These are phyloP conservation scores for Suhomyces ambrosiae DNA, from an alignment of 1,139 yeast genomes.

Conservation along the genomic window DNA sequence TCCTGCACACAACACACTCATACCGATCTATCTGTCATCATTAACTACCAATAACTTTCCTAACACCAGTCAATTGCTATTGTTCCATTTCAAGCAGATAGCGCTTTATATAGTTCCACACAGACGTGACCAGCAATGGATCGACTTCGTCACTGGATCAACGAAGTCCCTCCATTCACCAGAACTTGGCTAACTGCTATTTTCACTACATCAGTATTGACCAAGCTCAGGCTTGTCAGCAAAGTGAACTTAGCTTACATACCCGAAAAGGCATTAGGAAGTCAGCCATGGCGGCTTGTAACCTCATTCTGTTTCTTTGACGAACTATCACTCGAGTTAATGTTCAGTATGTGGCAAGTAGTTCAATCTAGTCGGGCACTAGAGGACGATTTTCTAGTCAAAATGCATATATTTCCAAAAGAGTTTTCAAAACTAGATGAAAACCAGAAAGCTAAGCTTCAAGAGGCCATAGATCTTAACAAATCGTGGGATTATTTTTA, in stretches of 20 bases:
- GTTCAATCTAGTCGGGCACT: slow-evolving; percentile 20
- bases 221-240: slow-evolving; percentile 21
- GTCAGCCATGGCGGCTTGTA: slow-evolving; percentile 42
- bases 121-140: slow-evolving; percentile 20
- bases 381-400: slow-evolving; percentile 23
- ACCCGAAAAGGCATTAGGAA: slow-evolving; percentile 28
- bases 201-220: slow-evolving; percentile 20
- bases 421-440: slow-evolving; percentile 16
- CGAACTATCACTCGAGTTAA: slow-evolving; percentile 26
- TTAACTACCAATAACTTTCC: too few species aligned
- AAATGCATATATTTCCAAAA: slow-evolving; percentile 23
- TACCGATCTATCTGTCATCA: too few species aligned
- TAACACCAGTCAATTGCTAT: too few species aligned
- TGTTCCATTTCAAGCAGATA: too few species aligned
- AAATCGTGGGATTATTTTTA: slow-evolving; percentile 35
- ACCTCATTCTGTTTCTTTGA: slow-evolving; percentile 40
- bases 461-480: slow-evolving; percentile 20
- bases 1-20: background rate
- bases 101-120: too few species aligned
- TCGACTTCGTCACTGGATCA: slow-evolving; percentile 15
- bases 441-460: slow-evolving; percentile 20
- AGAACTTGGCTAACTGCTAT: slow-evolving; percentile 32
- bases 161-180: slow-evolving; percentile 36
- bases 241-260: slow-evolving; percentile 21
- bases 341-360: slow-evolving; percentile 23